Base-by-base conservation (phyloP, 768 basidiomycete genomes). In the Tylopilus sp. region DNA sequence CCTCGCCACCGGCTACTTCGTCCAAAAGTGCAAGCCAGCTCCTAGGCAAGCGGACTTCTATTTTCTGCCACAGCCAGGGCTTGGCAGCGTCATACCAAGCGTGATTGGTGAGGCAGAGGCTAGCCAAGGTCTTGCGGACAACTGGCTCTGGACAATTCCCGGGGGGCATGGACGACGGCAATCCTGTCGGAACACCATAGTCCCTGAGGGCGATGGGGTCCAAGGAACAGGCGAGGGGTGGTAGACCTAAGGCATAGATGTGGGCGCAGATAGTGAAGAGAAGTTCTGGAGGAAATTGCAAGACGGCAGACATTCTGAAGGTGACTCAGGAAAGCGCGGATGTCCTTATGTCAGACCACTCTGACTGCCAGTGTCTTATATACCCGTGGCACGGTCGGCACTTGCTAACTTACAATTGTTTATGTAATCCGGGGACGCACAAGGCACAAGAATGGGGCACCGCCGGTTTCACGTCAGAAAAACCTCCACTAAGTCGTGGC, bases 11-110 rank as follows among this genome's bases (percentile, higher is more conserved):
- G 1, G 85, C 78, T 30, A 94, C 81, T 59, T 89, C 83, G 39
- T 91, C 88, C 15, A 92, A 79, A 39, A 94, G 76, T 10, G 87
- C 75, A 13, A 94, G 81, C 88, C 91, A 94, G 57, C 80, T 83
- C n/a, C 84, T 79, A 10, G 91, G 91, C 6, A 92, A 79, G 6
- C 88, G 80, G 45, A 94, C 85, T 66, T 92, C 91, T 55, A 93
- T 73, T 53, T 83, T 83, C 51, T 79, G 80, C 90, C 91, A 94
- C 6, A 94, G 73, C 88, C 86, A 93, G 0, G 90, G 90, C 58
- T 85, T 86, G n/a, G 91, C 88, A 1, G 88, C 91, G 25, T 81
- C 79, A 62, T 83, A 82, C 86, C 88, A 92, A 3, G 81, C 76
- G 60, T 75, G 86, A 61, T 83, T 88, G 39, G 91, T 88, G 54